Evolutionary conservation across 2,329 filamentous ascomycete species (phyloP), one percentile per base, ranked within the genome.

Genomic region (Berkeleyomyces basicola): DNA sequence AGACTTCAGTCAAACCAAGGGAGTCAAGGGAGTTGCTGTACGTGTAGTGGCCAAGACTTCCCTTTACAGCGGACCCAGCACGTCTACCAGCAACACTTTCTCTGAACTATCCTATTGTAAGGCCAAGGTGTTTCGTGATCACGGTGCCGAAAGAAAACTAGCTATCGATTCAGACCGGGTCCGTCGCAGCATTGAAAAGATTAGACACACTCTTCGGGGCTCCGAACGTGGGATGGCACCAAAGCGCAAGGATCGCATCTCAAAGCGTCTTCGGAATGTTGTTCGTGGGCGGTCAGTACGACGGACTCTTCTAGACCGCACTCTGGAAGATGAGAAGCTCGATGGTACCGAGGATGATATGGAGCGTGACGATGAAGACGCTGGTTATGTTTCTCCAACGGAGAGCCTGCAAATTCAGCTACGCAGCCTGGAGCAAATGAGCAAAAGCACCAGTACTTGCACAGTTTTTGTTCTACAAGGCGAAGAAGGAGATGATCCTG

Each of bases 1-100:
- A 7, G 93, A 99, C 71, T 99, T 97, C 71, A 97, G 92, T 72
- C 93, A 97, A 71, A 97, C 93, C 7, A 99, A 99, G 71, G 93
- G 93, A 55, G 93, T 99, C 58, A 99, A 97, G 74, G 93, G 93
- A 43, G 96, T 97, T 67, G 92, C 93, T 0, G 91, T 99, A 3
- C 80, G 93, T 62, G 80, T 97, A 0, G 97, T 92, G 72, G 85
- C 91, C 11, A 97, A 97, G 74, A 97, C 93, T 0, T 86, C 87
- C 66, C 85, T 9, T 65, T 92, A 1, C 74, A 73, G 76, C 37
- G 71, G 74, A 14, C 75, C 69, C 40, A 57, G 55, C 9, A 46
- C 58, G 11, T 6, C 49, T 2, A 14, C 7, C 10, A 37, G 9
- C 11, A 55, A 55, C n/a, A 16, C 49, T 33, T 57, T 59, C 11